A percentile compares a stretch with the other conserved stretches of the same genome.
Conservation (phyloP, 2,329 filamentous ascomycete genomes). For the Apiospora hydei region DNA sequence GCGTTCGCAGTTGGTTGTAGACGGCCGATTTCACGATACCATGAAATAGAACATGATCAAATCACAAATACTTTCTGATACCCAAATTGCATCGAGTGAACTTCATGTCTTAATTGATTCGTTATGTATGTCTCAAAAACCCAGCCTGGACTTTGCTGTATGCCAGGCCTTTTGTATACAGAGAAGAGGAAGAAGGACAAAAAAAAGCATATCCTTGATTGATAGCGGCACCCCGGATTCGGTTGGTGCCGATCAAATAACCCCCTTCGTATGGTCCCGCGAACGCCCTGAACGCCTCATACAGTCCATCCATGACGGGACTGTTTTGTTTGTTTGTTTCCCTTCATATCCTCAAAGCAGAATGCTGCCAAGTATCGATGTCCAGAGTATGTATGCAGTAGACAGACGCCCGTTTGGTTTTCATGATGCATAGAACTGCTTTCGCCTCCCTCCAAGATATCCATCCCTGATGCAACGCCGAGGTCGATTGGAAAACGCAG, state of each 20-base stretch:
- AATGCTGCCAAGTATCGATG: constrained; percentile 14
- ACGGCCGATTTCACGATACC: neutral
- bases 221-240: neutral
- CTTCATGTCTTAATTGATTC: constrained; percentile 16
- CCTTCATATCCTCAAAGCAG: neutral
- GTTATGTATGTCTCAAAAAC: constrained; percentile 3
- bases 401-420: constrained; percentile 8
- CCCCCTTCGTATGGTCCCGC: neutral
- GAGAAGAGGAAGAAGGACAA: neutral
- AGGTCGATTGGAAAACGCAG: constrained; percentile 17
- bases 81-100: neutral
- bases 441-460: constrained; percentile 4
- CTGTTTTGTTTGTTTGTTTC: constrained; percentile 5
- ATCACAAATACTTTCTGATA: neutral
- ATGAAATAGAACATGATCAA: neutral
- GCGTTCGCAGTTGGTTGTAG: neutral
- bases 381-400: neutral
- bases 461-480: constrained; percentile 10
- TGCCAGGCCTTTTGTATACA: neutral
- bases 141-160: neutral
- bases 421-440: constrained; percentile 4
- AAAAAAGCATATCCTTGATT: neutral
- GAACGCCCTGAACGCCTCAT: constrained; percentile 16
- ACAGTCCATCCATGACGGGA: constrained; percentile 2
- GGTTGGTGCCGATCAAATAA: constrained; percentile 1